Evolutionary conservation across 306 rosid species (phyloP).

Genomic region (Sicyos baderoa): DNA sequence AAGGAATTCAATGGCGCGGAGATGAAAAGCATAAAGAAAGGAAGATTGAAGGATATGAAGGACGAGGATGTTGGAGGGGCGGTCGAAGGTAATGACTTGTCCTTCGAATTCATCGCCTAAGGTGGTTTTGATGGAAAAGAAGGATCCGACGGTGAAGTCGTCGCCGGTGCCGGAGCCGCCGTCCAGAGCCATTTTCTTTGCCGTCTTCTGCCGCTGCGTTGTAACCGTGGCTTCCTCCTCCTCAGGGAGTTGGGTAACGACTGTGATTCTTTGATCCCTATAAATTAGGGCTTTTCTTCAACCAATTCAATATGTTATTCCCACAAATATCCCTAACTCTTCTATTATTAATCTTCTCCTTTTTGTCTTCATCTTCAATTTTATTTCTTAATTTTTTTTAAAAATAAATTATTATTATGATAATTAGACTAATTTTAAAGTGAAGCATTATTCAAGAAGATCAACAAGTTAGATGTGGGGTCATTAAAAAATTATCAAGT

Average conservation of each 20-base stretch:
- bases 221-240: slow-evolving; percentile 21
- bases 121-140: slow-evolving; percentile 72
- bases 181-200: slow-evolving; percentile 44
- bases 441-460: too few relatives aligned
- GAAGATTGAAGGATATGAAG: slow-evolving; percentile 47
- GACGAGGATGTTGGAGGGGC: slow-evolving; percentile 67
- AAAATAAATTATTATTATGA: too few relatives aligned
- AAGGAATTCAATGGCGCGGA: slow-evolving; percentile 14
- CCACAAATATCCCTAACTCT: neutral
- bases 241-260: slow-evolving; percentile 14
- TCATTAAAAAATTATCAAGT: too few relatives aligned
- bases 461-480: too few relatives aligned
- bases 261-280: neutral
- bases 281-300: slow-evolving; percentile 15
- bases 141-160: slow-evolving; percentile 64
- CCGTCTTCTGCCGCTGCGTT: slow-evolving; percentile 16
- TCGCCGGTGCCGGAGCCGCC: slow-evolving; percentile 39
- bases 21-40: neutral
- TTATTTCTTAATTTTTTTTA: too few relatives aligned
- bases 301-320: neutral
- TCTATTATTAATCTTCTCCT: neutral
- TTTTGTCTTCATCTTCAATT: too few relatives aligned
- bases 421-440: too few relatives aligned
- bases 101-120: slow-evolving; percentile 78
- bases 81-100: slow-evolving; percentile 79